phyloP scores from a whole-genome alignment of 2,329 filamentous ascomycete genomes.

The Calonectria fujianensis region DNA sequence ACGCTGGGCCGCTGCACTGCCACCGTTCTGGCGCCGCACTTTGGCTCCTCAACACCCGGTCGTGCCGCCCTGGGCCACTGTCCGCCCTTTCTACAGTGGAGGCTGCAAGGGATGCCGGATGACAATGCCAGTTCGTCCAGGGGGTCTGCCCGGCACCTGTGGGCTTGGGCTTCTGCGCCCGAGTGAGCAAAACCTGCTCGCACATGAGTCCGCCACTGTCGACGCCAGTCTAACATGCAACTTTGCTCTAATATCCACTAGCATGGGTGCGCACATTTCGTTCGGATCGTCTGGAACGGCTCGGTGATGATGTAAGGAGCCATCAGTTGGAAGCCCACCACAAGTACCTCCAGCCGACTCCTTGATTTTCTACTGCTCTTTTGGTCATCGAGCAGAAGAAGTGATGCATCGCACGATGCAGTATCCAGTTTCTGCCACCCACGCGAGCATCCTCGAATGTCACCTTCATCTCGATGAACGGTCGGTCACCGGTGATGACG shows the following conservation, averaged over 20 bases:
- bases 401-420: not conserved
- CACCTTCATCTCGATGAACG: conserved; percentile 29
- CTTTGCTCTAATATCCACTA: conserved; percentile 14
- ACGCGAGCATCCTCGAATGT: not conserved
- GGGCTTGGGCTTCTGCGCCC: not conserved
- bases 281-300: conserved; percentile 10
- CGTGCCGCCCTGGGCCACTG: conserved; percentile 23
- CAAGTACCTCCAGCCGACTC: not conserved
- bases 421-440: conserved; percentile 4
- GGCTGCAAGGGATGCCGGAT: conserved; percentile 25
- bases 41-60: conserved; percentile 20
- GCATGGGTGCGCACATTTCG: conserved; percentile 17
- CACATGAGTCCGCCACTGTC: conserved; percentile 19
- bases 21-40: conserved; percentile 34
- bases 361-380: conserved; percentile 10
- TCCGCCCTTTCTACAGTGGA: conserved; percentile 25
- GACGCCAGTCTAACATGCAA: conserved; percentile 13
- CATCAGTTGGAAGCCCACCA: not conserved
- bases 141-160: conserved; percentile 15
- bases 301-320: conserved; percentile 18
- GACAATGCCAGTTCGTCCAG: conserved; percentile 19
- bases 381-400: conserved; percentile 12
- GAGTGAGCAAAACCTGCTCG: conserved; percentile 11
- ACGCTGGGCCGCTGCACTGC: conserved; percentile 39
- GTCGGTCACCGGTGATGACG: conserved; percentile 33